Evolutionary conservation across 2,329 filamentous ascomycete species (phyloP), one percentile per base, ranked within the genome.

Genomic region (Alternaria conjuncta): DNA sequence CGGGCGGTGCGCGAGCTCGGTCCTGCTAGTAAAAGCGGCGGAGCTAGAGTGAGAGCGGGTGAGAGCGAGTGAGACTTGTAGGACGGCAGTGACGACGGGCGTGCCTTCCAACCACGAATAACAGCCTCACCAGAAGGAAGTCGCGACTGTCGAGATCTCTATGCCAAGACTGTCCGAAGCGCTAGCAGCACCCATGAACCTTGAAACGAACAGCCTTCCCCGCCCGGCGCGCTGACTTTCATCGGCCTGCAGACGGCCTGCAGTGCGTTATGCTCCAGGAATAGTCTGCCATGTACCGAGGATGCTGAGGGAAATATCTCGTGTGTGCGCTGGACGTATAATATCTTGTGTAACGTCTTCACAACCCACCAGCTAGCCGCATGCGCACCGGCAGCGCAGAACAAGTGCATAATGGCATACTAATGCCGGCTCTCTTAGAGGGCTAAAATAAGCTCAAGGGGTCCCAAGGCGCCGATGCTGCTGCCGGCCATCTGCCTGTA

Each of bases 201-300:
- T 45, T 53, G 57, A 54, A 41, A 43, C 47, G 12, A 41, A 45
- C 58, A 55, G 58, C 53, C 58, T 61, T 61, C 58, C 58, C 58
- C 58, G 58, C 55, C 45, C 28, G 47, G 55, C 55, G 55, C 55
- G 44, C 51, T 25, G 47, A n/a, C 36, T n/a, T 36, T 25, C 23
- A n/a, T 36, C 26, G 47, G 36, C 55, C 44, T 57, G 55, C 55
- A 57, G 56, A 53, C n/a, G 21, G 45, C 56, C 23, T 59, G 57
- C 47, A 54, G 45, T 53, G 49, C 54, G 26, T 36, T 18, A 26
- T 45, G 45, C 32, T 43, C 59, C 41, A 53, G 59, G 46, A 36
- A 53, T 32, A 61, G 59, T 36, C 59, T 47, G 59, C 26, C 36
- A 44, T 57, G 45, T 49, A 36, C 55, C 59, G 43, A 36, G 49